Percentiles rank a stretch among this genome's conserved stretches.
Conservation (phyloP, 495 filamentous ascomycete genomes). For the Stereocaulon alpinum region DNA sequence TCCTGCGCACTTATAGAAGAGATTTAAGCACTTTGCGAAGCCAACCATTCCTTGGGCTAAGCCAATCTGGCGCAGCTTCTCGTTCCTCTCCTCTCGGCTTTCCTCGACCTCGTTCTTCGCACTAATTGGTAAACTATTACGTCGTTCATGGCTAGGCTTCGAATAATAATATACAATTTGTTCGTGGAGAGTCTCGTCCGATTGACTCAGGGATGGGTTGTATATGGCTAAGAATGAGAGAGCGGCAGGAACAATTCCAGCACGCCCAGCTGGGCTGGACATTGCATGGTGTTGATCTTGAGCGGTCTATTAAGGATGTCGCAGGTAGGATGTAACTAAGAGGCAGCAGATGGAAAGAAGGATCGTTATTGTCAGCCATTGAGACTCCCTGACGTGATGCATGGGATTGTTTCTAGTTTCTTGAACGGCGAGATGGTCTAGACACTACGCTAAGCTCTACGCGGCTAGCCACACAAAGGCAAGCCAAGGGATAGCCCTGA, state of each 20-base stretch:
- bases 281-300: constrained; percentile 21
- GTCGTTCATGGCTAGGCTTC: constrained; percentile 26
- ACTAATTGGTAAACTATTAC: constrained; percentile 14
- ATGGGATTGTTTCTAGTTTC: not conserved
- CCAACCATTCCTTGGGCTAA: constrained; percentile 94
- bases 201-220: constrained; percentile 78
- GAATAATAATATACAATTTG: constrained; percentile 92
- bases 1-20: constrained; percentile 1
- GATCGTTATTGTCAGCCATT: not conserved
- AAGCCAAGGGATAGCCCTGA: not conserved
- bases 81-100: constrained; percentile 57
- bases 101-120: constrained; percentile 33
- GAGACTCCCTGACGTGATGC: not conserved
- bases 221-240: constrained; percentile 87
- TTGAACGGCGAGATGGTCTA: not conserved
- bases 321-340: not conserved
- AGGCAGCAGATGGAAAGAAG: not conserved
- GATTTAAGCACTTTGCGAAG: constrained; percentile 57
- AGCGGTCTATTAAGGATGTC: not conserved
- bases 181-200: constrained; percentile 77
- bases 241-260: constrained; percentile 55
- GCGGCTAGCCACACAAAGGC: not conserved
- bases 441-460: not conserved
- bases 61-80: constrained; percentile 84
- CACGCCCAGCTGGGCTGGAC: constrained; percentile 15